Percentiles rank a stretch among this genome's conserved stretches.
These are phyloP conservation scores for Tephrocybe rancida DNA, from an alignment of 768 basidiomycete species.

Conservation along the genomic window DNA sequence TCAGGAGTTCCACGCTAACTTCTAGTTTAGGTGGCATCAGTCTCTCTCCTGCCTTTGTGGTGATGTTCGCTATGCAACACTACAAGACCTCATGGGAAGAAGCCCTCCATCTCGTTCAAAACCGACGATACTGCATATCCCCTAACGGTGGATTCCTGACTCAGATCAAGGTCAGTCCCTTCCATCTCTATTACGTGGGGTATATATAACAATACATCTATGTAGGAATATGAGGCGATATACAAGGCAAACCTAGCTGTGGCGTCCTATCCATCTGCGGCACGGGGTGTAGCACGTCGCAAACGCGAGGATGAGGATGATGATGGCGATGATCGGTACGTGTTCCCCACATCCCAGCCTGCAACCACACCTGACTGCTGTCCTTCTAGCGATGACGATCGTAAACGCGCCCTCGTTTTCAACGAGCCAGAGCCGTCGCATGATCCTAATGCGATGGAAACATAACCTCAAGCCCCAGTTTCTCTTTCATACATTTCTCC, in stretches of 20 bases:
- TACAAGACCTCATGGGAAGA: constrained; percentile 85
- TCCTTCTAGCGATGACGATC: constrained; percentile 41
- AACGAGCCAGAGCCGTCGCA: constrained; percentile 28
- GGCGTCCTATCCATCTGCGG: constrained; percentile 52
- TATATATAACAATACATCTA: constrained; percentile 3
- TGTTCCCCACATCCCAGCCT: background rate
- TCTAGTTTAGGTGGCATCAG: constrained; percentile 73
- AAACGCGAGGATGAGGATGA: constrained; percentile 81
- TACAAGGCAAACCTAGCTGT: constrained; percentile 79
- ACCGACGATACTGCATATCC: constrained; percentile 90
- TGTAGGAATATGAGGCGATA: constrained; percentile 91
- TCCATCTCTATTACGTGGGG: background rate
- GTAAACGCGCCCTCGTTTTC: constrained; percentile 47
- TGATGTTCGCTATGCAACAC: constrained; percentile 93
- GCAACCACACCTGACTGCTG: background rate
- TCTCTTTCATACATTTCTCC: background rate
- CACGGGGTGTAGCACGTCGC: constrained; percentile 52
- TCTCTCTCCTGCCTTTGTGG: constrained; percentile 85
- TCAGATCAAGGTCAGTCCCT: constrained; percentile 75
- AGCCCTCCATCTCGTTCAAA: constrained; percentile 85
- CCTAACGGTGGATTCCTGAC: constrained; percentile 91
- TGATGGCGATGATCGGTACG: constrained; percentile 39
- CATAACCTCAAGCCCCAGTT: constrained; percentile 26
- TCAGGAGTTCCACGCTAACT: constrained; percentile 4
- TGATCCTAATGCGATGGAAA: constrained; percentile 55